Base-by-base conservation (phyloP, 2,329 filamentous ascomycete genomes). In the Parastagonospora nodorum region DNA sequence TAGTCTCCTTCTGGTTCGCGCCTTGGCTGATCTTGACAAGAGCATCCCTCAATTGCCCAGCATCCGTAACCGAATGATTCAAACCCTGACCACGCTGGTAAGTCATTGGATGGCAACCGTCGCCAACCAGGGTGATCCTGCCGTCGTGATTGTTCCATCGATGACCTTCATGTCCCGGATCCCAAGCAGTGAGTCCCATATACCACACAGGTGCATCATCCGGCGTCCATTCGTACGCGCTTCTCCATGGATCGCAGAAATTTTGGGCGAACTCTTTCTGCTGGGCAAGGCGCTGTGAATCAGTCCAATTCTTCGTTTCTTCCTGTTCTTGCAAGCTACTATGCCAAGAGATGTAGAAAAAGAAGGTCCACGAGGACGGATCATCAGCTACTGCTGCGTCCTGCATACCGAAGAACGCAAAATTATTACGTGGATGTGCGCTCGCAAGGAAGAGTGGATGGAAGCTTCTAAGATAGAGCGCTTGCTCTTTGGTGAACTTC, bases 331-430 rank as follows among this genome's bases (percentile, higher is more conserved):
- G 72, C 1, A 75, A 27, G 30, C 60, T 67, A 8, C 63, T 71
- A 14, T 45, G 55, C 75, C 77, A 80, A 9, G 77, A 79, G 43
- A 80, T 76, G 59, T 81, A 81, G 64, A 77, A 79, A 62, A 77
- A 76, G 55, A 79, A 79, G 3, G 69, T 72, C 77, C 77, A 78
- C 5, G 63, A 66, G 16, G 75, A 74, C 1, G 77, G 77, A 8
- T 71, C 58, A 14, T 72, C 61, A 11, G 66, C 53, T 38, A 74
- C 66, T 2, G 71, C 63, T 5, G 67, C 76, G 55, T 78, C 72
- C 28, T 79, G 76, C 50, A 75, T 67, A n/a, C 74, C 74, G 44
- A 81, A 77, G 66, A 79, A 78, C 14, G 74, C 72, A 48, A 80
- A 76, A 27, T 69, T 67, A 43, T 76, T 74, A 15, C 68, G 66